Base-by-base conservation (phyloP, 306 rosid species). In the Gastrolobium villosum region DNA sequence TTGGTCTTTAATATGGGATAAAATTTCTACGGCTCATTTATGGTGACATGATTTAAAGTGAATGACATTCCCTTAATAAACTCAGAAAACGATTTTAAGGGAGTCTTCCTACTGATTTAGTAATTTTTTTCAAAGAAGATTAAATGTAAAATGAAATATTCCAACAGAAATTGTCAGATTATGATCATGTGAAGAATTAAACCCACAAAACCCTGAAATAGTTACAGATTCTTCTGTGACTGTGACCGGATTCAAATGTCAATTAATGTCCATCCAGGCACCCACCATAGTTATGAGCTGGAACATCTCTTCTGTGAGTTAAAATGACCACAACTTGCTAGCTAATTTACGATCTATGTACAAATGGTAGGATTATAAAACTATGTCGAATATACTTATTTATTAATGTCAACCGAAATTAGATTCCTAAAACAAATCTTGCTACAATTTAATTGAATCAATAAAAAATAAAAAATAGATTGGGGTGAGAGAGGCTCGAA, bases 401-500 rank as follows among this genome's bases (percentile, higher is more conserved):
- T 54, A 26, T 11, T 11, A 54, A 54, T 26, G 5, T 26, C 35
- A 54, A 54, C 8, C 7, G 34, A 54, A 20, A 26, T 26, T 4
- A 26, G 32, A 53, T n/a, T 20, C 26, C 26, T 20, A 20, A n/a
- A 20, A 20, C 26, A 20, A 20, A 20, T 20, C 26, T 20, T 20
- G 1, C 26, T 20, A 20, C 40, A 37, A 37, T 37, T 37, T 0
- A 37, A 37, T 37, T 37, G 40, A 5, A 4, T 36, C n/a, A n/a
- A n/a, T n/a, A n/a, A n/a, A n/a, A 50, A 15, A 3, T 0, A 5
- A 14, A 39, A n/a, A 2, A 0, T 1, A 0, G 7, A 31, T 0
- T 84, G 92, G 90, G 92, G 88, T 78, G 92, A 89, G 90, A 89
- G 86, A 89, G 92, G 90, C 92, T 86, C 87, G 90, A 88, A 86